Conservation (phyloP, 306 rosid species). For the Pterocarpus macrocarpus region DNA sequence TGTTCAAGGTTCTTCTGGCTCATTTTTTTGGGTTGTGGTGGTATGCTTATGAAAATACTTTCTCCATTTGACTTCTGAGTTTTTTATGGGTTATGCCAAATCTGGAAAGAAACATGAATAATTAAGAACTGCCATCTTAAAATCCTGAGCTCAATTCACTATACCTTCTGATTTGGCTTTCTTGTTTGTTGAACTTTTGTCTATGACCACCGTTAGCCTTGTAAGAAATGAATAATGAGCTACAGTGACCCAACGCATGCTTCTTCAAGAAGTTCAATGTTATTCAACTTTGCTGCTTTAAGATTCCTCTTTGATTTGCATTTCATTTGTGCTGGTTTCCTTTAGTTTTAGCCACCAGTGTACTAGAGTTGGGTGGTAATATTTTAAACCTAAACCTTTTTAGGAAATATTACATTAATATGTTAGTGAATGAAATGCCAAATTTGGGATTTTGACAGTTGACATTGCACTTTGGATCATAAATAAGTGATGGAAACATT, state of each 20-base stretch:
- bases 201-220: background rate
- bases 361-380: background rate
- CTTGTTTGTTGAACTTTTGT: conserved; percentile 10
- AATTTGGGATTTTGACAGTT: too few relatives aligned
- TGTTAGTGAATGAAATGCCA: background rate
- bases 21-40: conserved; percentile 7
- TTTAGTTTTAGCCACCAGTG: background rate
- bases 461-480: too few relatives aligned
- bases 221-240: conserved; percentile 5
- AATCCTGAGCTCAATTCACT: background rate
- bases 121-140: background rate
- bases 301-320: background rate
- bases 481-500: background rate
- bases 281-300: background rate
- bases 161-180: conserved; percentile 23
- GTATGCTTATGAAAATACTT: background rate
- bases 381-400: conserved; percentile 18
- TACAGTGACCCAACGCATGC: background rate
- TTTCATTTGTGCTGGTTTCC: background rate
- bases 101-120: background rate
- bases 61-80: conserved; percentile 35
- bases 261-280: background rate
- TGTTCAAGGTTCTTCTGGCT: conserved; percentile 12
- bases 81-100: background rate
- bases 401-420: background rate